phyloP scores from a whole-genome alignment of 371 early-diverging fungal species.

The Neoconidiobolus thromboides region DNA sequence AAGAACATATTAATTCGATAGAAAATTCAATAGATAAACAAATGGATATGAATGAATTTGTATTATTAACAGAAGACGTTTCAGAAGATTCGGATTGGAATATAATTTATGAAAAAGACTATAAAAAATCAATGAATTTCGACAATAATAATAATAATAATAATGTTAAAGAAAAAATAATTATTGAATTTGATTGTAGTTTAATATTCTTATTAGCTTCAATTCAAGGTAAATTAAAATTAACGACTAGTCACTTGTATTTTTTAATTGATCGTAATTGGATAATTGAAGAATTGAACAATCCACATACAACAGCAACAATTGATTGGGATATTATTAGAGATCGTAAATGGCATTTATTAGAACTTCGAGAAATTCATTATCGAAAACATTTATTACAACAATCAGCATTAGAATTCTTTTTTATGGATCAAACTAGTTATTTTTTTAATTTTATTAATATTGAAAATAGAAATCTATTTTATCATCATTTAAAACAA shows the following conservation, averaged over 20 bases:
- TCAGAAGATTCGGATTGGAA: slow-evolving; percentile 13
- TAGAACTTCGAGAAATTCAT: slow-evolving; percentile 26
- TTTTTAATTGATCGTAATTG: slow-evolving; percentile 19
- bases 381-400: slow-evolving; percentile 36
- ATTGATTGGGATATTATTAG: slow-evolving; percentile 19
- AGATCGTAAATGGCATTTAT: slow-evolving; percentile 29
- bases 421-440: slow-evolving; percentile 33
- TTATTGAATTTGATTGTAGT: slow-evolving; percentile 20
- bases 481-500: slow-evolving; percentile 21
- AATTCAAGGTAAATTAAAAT: slow-evolving; percentile 24
- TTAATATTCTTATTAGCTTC: slow-evolving; percentile 26
- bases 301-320: slow-evolving; percentile 10
- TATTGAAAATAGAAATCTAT: slow-evolving; percentile 19
- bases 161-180: slow-evolving; percentile 9
- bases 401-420: slow-evolving; percentile 37
- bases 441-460: slow-evolving; percentile 30
- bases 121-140: slow-evolving; percentile 5
- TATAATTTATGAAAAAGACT: slow-evolving; percentile 9
- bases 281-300: slow-evolving; percentile 9
- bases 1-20: slow-evolving; percentile 1
- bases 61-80: neutral
- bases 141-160: neutral
- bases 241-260: slow-evolving; percentile 17
- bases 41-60: too few species aligned
- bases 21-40: too few species aligned